These are phyloP conservation scores for Hamigera avellanea DNA, from an alignment of 495 filamentous ascomycete genomes.

Conservation along the genomic window DNA sequence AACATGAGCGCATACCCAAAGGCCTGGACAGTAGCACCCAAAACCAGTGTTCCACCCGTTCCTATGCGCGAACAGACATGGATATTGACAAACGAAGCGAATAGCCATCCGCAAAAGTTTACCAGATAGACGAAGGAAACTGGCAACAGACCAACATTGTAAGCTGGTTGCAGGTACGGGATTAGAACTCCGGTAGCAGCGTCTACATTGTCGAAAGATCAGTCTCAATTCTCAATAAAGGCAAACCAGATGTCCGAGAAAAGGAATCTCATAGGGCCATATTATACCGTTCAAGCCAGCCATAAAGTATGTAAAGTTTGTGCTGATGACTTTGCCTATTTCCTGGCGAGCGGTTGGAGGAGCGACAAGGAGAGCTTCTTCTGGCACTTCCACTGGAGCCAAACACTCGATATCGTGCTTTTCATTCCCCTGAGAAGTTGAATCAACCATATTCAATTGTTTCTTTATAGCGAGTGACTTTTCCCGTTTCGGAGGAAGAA, in stretches of 20 bases:
- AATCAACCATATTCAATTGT: too few relatives aligned
- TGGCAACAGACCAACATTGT: slow-evolving; percentile 32
- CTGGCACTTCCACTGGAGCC: slow-evolving; percentile 1
- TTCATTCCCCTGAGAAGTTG: not conserved
- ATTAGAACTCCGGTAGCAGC: slow-evolving; percentile 39
- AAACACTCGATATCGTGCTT: slow-evolving; percentile 1
- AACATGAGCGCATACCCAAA: slow-evolving; percentile 33
- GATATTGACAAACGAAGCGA: slow-evolving; percentile 35
- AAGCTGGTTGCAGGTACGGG: slow-evolving; percentile 38
- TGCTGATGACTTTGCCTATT: slow-evolving; percentile 30
- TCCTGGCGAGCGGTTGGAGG: slow-evolving; percentile 9
- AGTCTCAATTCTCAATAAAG: too few relatives aligned
- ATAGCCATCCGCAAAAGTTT: slow-evolving; percentile 35
- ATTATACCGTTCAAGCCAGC: slow-evolving; percentile 33
- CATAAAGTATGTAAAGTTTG: slow-evolving; percentile 40
- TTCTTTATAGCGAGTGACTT: too few relatives aligned
- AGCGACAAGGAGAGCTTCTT: not conserved
- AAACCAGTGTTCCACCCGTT: slow-evolving; percentile 34
- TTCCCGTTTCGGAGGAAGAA: too few relatives aligned
- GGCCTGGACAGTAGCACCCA: slow-evolving; percentile 37
- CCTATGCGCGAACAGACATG: slow-evolving; percentile 30
- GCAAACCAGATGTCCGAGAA: too few relatives aligned
- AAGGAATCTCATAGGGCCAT: too few relatives aligned
- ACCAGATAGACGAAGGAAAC: slow-evolving; percentile 36
- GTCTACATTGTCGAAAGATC: slow-evolving; percentile 14